A percentile compares a stretch with the other conserved stretches of the same genome.
Conservation (phyloP, 2,329 filamentous ascomycete species). For the Botryotinia convoluta region DNA sequence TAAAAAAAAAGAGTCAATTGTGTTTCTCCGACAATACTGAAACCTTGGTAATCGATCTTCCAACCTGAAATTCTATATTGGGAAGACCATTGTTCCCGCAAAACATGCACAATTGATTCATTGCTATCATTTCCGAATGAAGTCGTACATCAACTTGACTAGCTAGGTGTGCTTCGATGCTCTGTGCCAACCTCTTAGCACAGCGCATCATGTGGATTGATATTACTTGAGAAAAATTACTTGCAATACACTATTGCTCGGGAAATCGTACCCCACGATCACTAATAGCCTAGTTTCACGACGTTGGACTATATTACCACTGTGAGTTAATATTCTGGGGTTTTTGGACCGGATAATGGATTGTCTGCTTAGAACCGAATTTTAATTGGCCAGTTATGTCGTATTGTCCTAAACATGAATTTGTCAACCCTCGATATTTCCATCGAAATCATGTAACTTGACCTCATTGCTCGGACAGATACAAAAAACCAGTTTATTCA, state of each 20-base stretch:
- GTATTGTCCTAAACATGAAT: neutral
- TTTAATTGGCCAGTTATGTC: neutral
- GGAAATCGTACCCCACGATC: slow-evolving; percentile 5
- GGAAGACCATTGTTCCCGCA: neutral
- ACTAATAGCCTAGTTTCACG: slow-evolving; percentile 3
- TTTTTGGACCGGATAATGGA: neutral
- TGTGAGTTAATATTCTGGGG: neutral
- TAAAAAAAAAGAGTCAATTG: neutral
- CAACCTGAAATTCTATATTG: neutral
- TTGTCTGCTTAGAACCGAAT: neutral
- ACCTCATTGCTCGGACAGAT: neutral
- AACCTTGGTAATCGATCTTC: neutral
- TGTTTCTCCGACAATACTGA: neutral
- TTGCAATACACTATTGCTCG: neutral
- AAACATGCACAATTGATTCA: neutral
- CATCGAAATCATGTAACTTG: neutral
- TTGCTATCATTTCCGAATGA: neutral
- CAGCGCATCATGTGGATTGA: slow-evolving; percentile 11
- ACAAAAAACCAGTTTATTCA: too few relatives aligned
- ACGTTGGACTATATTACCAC: neutral
- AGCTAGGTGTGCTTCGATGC: neutral
- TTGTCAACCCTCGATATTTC: neutral
- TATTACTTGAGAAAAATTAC: slow-evolving; percentile 5
- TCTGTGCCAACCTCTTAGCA: neutral
- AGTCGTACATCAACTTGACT: neutral